Conservation (phyloP, 179 eudicot genomes). For the Beta lomatogona region DNA sequence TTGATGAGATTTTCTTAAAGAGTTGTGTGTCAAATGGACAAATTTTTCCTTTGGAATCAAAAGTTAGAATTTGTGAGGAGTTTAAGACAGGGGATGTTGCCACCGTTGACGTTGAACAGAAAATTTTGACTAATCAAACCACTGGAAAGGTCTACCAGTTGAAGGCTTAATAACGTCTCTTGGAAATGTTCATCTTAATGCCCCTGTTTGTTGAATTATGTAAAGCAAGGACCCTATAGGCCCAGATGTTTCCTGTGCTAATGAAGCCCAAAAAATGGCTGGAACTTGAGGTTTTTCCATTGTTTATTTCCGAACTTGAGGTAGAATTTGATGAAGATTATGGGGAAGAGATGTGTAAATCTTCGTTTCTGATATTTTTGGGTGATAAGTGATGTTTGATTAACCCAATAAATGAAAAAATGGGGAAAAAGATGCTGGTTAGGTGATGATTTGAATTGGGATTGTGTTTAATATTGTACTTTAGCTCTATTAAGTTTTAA, state of each 20-base stretch:
- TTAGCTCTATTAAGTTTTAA: no score
- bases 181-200: conserved; percentile 73
- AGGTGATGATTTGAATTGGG: neutral
- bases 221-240: no score
- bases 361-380: neutral
- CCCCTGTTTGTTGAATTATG: neutral
- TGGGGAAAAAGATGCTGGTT: neutral
- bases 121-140: conserved; percentile 71
- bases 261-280: no score
- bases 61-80: conserved; percentile 74
- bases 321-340: no score
- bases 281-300: no score
- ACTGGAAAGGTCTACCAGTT: conserved; percentile 75
- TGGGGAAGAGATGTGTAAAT: neutral
- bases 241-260: no score
- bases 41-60: conserved; percentile 64
- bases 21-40: conserved; percentile 77
- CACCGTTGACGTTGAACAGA: conserved; percentile 65
- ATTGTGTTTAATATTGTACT: neutral
- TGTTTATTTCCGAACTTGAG: no score
- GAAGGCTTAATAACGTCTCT: conserved; percentile 47
- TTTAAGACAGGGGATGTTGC: conserved; percentile 82
- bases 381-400: neutral
- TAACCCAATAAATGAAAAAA: neutral
- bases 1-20: conserved; percentile 73